phyloP scores from a whole-genome alignment of 2,329 filamentous ascomycete genomes.

The Fusarium sp. region DNA sequence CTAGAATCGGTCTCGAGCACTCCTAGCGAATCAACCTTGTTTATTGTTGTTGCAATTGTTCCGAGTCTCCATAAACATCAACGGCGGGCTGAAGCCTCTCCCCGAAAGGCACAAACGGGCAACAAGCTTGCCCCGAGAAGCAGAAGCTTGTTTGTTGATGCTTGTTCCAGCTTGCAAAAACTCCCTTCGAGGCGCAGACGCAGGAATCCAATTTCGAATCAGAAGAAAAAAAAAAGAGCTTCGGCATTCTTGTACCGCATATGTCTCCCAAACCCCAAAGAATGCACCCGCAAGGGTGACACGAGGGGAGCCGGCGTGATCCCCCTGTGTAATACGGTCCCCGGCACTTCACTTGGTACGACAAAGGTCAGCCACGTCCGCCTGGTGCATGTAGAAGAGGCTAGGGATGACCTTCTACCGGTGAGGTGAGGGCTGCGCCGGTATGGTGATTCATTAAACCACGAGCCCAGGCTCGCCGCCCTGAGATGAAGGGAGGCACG shows the following conservation, averaged over 20 bases:
- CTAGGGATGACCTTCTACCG: conserved; percentile 10
- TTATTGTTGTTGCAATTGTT: conserved; percentile 2
- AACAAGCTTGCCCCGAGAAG: conserved; percentile 1
- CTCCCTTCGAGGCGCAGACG: neutral
- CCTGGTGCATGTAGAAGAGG: neutral
- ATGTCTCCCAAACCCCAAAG: conserved; percentile 18
- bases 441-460: conserved; percentile 41
- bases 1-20: conserved; percentile 11
- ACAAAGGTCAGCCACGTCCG: conserved; percentile 16
- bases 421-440: conserved; percentile 3
- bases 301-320: conserved; percentile 29
- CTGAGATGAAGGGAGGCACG: conserved; percentile 32
- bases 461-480: conserved; percentile 12
- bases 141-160: neutral
- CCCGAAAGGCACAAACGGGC: conserved; percentile 2
- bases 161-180: conserved; percentile 3
- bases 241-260: conserved; percentile 18
- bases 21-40: conserved; percentile 9
- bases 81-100: conserved; percentile 16
- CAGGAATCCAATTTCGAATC: conserved; percentile 34
- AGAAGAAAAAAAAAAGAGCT: neutral
- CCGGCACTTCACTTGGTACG: neutral
- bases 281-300: conserved; percentile 27
- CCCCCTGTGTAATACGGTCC: conserved; percentile 18
- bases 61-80: conserved; percentile 20